phyloP scores from a whole-genome alignment of 1,284 basidiomycete species.

The Moesziomyces antarcticus region DNA sequence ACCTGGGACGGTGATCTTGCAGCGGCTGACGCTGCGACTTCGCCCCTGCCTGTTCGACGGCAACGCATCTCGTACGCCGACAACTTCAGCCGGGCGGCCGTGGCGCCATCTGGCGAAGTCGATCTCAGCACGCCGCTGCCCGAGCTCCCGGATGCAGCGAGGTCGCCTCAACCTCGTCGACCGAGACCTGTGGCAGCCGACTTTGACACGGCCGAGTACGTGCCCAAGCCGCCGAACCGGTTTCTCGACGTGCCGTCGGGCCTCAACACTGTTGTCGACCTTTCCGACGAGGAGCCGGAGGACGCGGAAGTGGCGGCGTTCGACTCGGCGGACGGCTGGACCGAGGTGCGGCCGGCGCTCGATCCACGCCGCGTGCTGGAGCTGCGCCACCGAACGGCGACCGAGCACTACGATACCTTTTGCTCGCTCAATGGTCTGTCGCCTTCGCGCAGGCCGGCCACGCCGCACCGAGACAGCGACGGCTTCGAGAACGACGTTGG shows the following conservation, averaged over 20 bases:
- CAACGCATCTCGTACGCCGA: slow-evolving; percentile 45
- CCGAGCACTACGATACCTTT: slow-evolving; percentile 33
- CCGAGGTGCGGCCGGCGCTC: slow-evolving; percentile 4
- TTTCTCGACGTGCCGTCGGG: slow-evolving; percentile 40
- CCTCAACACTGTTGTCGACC: slow-evolving; percentile 38
- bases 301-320: slow-evolving; percentile 15
- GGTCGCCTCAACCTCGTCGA: background rate
- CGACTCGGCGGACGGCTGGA: slow-evolving; percentile 18
- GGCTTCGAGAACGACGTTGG: background rate
- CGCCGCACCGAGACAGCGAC: slow-evolving; percentile 4
- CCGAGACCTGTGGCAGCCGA: slow-evolving; percentile 31
- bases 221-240: slow-evolving; percentile 12
- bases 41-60: slow-evolving; percentile 13
- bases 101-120: slow-evolving; percentile 32
- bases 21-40: background rate
- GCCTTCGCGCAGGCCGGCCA: slow-evolving; percentile 3
- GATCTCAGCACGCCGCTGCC: slow-evolving; percentile 32
- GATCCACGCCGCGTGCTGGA: slow-evolving; percentile 11
- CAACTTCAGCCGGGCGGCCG: slow-evolving; percentile 26
- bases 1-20: slow-evolving; percentile 11
- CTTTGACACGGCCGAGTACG: slow-evolving; percentile 24
- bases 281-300: slow-evolving; percentile 42
- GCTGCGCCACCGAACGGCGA: slow-evolving; percentile 24
- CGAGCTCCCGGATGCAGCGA: slow-evolving; percentile 17
- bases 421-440: slow-evolving; percentile 28